Conservation (phyloP, 352 stramenopile genomes). For the Halophytophthora polymorphica region DNA sequence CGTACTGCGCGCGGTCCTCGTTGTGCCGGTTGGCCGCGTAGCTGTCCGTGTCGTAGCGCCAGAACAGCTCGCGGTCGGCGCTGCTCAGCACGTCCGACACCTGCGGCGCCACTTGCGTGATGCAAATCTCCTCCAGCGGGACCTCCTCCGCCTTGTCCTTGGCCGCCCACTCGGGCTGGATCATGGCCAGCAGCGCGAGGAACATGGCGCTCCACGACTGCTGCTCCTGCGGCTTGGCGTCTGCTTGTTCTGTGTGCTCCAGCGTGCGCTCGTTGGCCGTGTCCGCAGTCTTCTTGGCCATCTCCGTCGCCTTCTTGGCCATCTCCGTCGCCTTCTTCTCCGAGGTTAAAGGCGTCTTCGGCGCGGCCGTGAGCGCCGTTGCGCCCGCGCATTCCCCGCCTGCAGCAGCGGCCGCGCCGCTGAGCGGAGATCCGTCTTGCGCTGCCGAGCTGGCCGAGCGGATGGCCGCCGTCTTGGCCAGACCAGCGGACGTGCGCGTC, state of each 20-base stretch:
- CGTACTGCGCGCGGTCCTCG: conserved; percentile 59
- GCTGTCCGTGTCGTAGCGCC: conserved; percentile 69
- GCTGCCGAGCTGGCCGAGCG: conserved; percentile 18
- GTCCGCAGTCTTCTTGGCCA: no score
- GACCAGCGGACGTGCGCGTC: conserved; percentile 5
- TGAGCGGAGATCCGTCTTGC: conserved; percentile 12
- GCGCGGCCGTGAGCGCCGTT: conserved; percentile 3
- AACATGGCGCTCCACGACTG: conserved; percentile 53
- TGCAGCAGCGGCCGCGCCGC: conserved; percentile 8
- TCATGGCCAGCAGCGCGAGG: conserved; percentile 57
- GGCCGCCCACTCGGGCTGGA: conserved; percentile 41
- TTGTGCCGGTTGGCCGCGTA: conserved; percentile 66
- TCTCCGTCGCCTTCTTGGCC: conserved; percentile 7
- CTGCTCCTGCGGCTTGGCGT: conserved; percentile 4
- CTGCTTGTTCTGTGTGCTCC: conserved; percentile 4
- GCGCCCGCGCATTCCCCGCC: conserved; percentile 11
- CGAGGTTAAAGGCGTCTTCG: conserved; percentile 3
- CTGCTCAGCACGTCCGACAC: conserved; percentile 50
- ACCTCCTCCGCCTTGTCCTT: conserved; percentile 46
- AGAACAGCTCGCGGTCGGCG: conserved; percentile 40
- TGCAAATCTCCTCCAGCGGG: conserved; percentile 43
- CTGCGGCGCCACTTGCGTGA: conserved; percentile 45
- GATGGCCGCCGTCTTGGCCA: conserved; percentile 16
- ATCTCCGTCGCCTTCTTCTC: conserved; percentile 1
- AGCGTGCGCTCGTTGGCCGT: conserved; percentile 2